Conservation (phyloP, 2,329 filamentous ascomycete species). For the Emmonsiellopsis sp. region DNA sequence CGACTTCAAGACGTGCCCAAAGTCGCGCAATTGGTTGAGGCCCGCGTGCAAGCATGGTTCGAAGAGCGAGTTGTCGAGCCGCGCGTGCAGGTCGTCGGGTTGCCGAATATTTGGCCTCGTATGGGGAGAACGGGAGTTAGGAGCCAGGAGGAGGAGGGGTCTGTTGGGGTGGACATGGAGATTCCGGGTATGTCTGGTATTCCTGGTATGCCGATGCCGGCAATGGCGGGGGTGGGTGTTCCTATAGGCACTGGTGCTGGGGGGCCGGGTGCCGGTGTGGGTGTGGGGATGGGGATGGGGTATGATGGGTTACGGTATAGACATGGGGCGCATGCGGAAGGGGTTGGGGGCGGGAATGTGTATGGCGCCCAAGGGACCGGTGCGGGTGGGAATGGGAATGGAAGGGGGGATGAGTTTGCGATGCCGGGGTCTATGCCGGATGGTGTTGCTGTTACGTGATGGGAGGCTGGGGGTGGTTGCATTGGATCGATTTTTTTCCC, state of each 20-base stretch:
- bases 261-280: conserved; percentile 11
- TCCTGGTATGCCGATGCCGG: background rate
- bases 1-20: conserved; percentile 58
- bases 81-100: conserved; percentile 55
- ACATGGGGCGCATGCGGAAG: conserved; percentile 11
- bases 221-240: background rate
- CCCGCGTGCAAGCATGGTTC: conserved; percentile 57
- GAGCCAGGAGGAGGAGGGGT: conserved; percentile 32
- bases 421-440: conserved; percentile 34
- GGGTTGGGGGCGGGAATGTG: conserved; percentile 21
- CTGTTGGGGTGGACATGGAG: conserved; percentile 6
- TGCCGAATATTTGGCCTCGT: conserved; percentile 54
- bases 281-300: conserved; percentile 19
- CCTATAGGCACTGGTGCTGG: background rate
- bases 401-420: conserved; percentile 24
- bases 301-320: conserved; percentile 18
- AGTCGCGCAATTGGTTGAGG: conserved; percentile 57
- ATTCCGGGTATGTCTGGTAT: background rate
- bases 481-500: background rate
- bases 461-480: background rate
- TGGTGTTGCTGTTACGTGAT: conserved; percentile 16
- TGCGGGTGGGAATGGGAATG: conserved; percentile 20
- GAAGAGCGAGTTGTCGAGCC: conserved; percentile 59
- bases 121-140: conserved; percentile 42
- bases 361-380: conserved; percentile 20